Conservation (phyloP, 208 protist genomes). For the Trypanosoma theileri region DNA sequence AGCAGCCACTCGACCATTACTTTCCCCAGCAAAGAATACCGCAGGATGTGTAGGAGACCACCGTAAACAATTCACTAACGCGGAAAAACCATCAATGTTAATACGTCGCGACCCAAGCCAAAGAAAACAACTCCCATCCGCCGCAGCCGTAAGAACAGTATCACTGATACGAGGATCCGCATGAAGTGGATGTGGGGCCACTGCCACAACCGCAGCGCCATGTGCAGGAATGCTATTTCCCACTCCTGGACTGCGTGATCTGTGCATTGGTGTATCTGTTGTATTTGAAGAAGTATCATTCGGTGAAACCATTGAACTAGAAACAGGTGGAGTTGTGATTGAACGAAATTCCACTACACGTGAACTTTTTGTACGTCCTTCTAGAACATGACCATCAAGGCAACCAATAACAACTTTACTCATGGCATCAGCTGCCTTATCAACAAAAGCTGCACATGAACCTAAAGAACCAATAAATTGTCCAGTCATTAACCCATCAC, state of each 20-base stretch:
- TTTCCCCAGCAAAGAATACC: conserved; percentile 69
- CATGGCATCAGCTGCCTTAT: conserved; percentile 53
- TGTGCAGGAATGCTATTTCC: conserved; percentile 6
- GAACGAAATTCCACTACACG: conserved; percentile 48
- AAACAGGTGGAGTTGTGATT: neutral
- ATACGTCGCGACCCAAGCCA: conserved; percentile 44
- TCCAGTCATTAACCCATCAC: conserved; percentile 42
- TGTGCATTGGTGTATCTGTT: neutral
- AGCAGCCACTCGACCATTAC: conserved; percentile 48
- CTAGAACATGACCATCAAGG: conserved; percentile 47
- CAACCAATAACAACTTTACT: conserved; percentile 69
- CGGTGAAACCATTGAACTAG: neutral
- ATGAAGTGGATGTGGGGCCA: conserved; percentile 48
- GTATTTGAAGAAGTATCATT: neutral
- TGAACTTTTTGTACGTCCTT: conserved; percentile 49
- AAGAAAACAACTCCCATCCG: conserved; percentile 54
- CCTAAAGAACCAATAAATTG: conserved; percentile 44
- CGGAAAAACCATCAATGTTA: conserved; percentile 51
- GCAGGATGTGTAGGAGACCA: conserved; percentile 67
- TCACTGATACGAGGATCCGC: conserved; percentile 36
- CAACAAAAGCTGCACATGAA: conserved; percentile 48
- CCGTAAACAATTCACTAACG: conserved; percentile 49
- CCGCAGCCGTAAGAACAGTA: conserved; percentile 49
- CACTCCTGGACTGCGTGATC: neutral
- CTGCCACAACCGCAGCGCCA: conserved; percentile 36